A percentile compares a stretch with the other conserved stretches of the same genome.
Evolutionary conservation across 345 rosid species (phyloP).

Genomic region (Citrus hindsii): DNA sequence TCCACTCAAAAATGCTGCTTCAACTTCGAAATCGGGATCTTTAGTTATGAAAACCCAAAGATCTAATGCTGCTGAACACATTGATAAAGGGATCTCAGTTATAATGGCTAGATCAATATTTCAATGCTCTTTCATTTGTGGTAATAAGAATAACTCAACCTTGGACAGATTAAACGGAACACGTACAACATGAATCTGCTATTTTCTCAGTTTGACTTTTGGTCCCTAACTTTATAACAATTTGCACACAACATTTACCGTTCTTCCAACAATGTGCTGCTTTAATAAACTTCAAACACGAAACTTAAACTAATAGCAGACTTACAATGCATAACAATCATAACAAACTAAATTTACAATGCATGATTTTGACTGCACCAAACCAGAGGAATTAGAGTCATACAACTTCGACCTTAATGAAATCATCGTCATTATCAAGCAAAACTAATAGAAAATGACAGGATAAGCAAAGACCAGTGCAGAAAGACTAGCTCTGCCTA

Average conservation of each 20-base stretch:
- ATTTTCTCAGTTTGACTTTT: not conserved
- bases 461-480: not conserved
- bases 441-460: not conserved
- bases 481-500: not conserved
- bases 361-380: not conserved
- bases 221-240: not conserved
- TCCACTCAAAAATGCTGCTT: not conserved
- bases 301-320: not conserved
- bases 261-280: not conserved
- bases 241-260: not conserved
- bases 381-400: not conserved
- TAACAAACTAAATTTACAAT: too few species aligned
- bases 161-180: not conserved
- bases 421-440: not conserved
- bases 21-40: not conserved
- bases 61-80: not conserved
- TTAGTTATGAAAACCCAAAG: not conserved
- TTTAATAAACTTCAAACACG: not conserved
- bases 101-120: not conserved
- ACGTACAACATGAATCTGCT: not conserved
- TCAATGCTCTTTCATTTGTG: not conserved
- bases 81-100: not conserved
- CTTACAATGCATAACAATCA: not conserved
- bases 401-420: not conserved
- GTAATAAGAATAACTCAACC: not conserved